Evolutionary conservation across 768 basidiomycete species (phyloP).

Genomic region (Suillus clintonianus): DNA sequence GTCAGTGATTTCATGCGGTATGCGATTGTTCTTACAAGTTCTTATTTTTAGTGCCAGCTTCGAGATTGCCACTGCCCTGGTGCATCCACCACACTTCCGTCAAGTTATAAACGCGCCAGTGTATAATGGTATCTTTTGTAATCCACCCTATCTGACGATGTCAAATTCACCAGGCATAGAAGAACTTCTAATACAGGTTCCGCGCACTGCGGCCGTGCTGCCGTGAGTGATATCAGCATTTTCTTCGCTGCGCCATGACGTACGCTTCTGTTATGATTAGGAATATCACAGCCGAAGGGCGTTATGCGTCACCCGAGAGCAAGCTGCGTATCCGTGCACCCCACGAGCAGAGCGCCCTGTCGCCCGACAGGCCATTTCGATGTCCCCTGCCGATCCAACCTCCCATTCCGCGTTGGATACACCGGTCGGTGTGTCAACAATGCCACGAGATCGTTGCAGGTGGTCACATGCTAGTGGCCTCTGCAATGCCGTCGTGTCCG

Average conservation of each 20-base stretch:
- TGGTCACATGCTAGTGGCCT: neutral
- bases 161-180: neutral
- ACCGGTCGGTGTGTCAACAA: neutral
- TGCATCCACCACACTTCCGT: neutral
- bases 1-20: neutral
- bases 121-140: neutral
- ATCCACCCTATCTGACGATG: neutral
- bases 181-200: neutral
- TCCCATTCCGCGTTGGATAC: neutral
- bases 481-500: neutral
- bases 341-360: neutral
- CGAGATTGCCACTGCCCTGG: neutral
- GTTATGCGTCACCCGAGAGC: neutral
- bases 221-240: neutral
- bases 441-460: neutral
- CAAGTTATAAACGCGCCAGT: neutral
- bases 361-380: neutral
- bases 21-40: neutral
- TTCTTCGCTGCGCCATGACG: neutral
- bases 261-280: neutral
- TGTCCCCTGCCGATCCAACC: neutral
- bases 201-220: neutral
- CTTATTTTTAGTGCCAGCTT: neutral
- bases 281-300: neutral
- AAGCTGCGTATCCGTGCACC: neutral